phyloP scores from a whole-genome alignment of 805 yeast species.

The Zygoascus tannicola region DNA sequence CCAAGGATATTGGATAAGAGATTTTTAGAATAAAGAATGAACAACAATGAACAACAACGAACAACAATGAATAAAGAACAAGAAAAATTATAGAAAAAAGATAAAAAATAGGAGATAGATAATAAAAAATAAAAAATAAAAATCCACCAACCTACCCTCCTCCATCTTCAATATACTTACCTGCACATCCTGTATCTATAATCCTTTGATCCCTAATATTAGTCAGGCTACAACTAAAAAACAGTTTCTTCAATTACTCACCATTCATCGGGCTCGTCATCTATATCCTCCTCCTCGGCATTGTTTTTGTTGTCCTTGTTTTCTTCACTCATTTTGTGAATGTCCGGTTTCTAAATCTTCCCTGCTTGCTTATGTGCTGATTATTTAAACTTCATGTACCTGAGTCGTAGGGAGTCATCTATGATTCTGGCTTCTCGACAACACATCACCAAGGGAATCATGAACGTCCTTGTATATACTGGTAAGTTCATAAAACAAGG shows the following conservation, averaged over 20 bases:
- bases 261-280: constrained; percentile 67
- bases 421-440: not conserved
- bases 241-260: constrained; percentile 17
- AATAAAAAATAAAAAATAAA: too few species aligned
- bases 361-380: too few species aligned
- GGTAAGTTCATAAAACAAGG: constrained; percentile 34
- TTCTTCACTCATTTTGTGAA: too few species aligned
- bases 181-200: constrained; percentile 62
- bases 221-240: not conserved
- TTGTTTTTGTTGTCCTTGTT: not conserved
- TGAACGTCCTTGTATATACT: constrained; percentile 69
- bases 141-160: not conserved
- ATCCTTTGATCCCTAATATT: constrained; percentile 56
- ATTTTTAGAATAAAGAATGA: too few species aligned
- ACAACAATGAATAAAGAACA: not conserved
- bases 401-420: not conserved
- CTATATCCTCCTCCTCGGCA: constrained; percentile 25
- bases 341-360: too few species aligned
- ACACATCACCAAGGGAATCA: constrained; percentile 19
- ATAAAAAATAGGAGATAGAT: too few species aligned
- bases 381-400: not conserved
- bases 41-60: not conserved
- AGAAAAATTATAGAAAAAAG: not conserved
- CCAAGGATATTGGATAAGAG: too few species aligned
- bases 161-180: constrained; percentile 26